Percentiles rank a stretch among this genome's conserved stretches.
Evolutionary conservation across 352 stramenopile genomes (phyloP).

Genomic region (Globisporangium canariense): DNA sequence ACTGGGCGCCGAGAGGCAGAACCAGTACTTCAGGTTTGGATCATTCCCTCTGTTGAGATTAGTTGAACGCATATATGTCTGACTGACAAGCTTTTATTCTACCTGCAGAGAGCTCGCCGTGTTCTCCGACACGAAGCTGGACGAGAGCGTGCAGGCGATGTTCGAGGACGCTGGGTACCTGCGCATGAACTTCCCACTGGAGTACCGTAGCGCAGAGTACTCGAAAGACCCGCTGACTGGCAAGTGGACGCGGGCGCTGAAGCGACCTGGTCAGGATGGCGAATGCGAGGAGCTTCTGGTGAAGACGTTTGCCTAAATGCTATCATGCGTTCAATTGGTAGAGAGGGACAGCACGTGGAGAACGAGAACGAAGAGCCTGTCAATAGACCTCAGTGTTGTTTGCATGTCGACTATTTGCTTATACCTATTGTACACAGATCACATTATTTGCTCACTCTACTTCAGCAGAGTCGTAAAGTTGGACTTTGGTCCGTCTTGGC

Average conservation of each 20-base stretch:
- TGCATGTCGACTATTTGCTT: not conserved
- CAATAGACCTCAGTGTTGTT: conserved; percentile 2
- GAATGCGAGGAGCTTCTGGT: not conserved
- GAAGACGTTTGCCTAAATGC: conserved; percentile 11
- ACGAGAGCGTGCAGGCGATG: conserved; percentile 54
- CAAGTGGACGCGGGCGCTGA: conserved; percentile 44
- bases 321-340: not conserved
- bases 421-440: not conserved
- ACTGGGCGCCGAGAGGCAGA: conserved; percentile 45
- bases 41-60: too few species aligned
- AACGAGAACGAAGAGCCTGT: not conserved
- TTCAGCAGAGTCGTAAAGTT: conserved; percentile 65
- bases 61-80: not conserved
- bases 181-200: conserved; percentile 52
- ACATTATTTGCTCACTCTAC: conserved; percentile 1
- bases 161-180: conserved; percentile 60
- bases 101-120: conserved; percentile 31
- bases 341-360: not conserved
- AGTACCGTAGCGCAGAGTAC: conserved; percentile 65
- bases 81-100: not conserved
- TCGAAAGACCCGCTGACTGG: conserved; percentile 29
- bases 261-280: conserved; percentile 11
- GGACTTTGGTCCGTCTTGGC: conserved; percentile 38
- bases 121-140: conserved; percentile 35
- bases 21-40: conserved; percentile 39